Evolutionary conservation across 2,329 filamentous ascomycete species (phyloP).

Genomic region (Geosmithia putterillii): DNA sequence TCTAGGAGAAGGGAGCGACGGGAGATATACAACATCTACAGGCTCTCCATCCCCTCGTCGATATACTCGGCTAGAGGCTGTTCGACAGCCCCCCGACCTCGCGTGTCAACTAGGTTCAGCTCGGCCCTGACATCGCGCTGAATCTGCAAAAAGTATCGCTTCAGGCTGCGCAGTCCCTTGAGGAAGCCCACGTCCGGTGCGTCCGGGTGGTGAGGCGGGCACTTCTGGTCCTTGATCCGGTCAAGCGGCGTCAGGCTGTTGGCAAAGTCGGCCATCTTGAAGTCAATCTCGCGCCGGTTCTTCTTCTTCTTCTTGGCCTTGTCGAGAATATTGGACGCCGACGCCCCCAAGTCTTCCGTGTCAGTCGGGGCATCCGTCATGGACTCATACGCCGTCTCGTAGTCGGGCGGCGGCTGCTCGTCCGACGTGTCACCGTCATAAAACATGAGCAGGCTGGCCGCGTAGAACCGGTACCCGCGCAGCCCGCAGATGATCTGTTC

Average conservation of each 20-base stretch:
- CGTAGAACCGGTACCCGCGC: conserved; percentile 86
- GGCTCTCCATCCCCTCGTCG: conserved; percentile 18
- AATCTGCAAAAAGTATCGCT: conserved; percentile 77
- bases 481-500: conserved; percentile 73
- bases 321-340: too few relatives aligned
- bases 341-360: conserved; percentile 33
- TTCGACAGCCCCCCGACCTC: conserved; percentile 11
- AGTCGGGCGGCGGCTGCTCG: conserved; percentile 18
- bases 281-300: conserved; percentile 57
- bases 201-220: conserved; percentile 69
- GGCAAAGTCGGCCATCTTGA: conserved; percentile 97
- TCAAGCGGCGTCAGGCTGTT: conserved; percentile 92
- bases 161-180: conserved; percentile 66
- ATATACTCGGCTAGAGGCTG: conserved; percentile 12
- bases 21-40: not conserved
- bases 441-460: conserved; percentile 85
- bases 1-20: not conserved
- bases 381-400: conserved; percentile 42
- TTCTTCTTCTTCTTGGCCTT: conserved; percentile 30
- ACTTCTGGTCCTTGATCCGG: conserved; percentile 46
- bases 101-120: conserved; percentile 30
- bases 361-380: conserved; percentile 47
- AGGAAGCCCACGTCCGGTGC: conserved; percentile 84
- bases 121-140: conserved; percentile 59
- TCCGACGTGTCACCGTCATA: conserved; percentile 73